Evolutionary conservation across 805 yeast genomes (phyloP).

Genomic region (Starmerella geochares): DNA sequence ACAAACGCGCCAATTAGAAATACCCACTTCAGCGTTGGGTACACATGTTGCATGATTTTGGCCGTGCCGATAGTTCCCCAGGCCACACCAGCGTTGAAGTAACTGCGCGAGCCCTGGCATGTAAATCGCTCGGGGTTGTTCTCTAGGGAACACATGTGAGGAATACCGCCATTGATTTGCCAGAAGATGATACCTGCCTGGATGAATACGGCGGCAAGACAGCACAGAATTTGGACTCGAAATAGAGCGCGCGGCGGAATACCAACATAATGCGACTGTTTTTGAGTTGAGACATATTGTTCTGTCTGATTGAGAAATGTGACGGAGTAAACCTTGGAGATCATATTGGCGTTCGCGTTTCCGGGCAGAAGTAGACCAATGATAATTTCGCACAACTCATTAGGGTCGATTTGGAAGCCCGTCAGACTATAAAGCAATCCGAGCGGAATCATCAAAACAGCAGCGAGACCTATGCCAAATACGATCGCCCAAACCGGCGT

Average conservation of each 20-base stretch:
- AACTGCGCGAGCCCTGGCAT: constrained; percentile 34
- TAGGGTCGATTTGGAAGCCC: constrained; percentile 41
- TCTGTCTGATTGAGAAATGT: constrained; percentile 56
- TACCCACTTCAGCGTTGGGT: constrained; percentile 52
- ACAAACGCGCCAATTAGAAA: constrained; percentile 43
- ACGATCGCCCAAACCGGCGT: constrained; percentile 55
- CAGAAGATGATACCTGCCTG: constrained; percentile 16
- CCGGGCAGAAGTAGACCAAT: constrained; percentile 48
- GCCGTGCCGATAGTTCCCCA: constrained; percentile 58
- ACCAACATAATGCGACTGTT: constrained; percentile 43
- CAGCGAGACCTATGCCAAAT: constrained; percentile 43
- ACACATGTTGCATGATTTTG: constrained; percentile 37
- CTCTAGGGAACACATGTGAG: constrained; percentile 33
- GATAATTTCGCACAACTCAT: constrained; percentile 41
- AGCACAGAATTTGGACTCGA: constrained; percentile 16
- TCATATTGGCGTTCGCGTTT: constrained; percentile 44
- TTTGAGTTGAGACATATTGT: constrained; percentile 45
- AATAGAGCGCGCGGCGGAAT: constrained; percentile 17
- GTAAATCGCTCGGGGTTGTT: constrained; percentile 34
- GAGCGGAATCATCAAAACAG: constrained; percentile 43
- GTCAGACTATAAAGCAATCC: constrained; percentile 41
- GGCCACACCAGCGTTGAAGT: constrained; percentile 40
- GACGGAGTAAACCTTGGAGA: constrained; percentile 42
- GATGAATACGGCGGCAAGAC: constrained; percentile 12
- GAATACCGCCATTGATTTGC: constrained; percentile 18